Percentiles rank a stretch among this genome's conserved stretches.
phyloP scores from a whole-genome alignment of 257 asterid genomes.

The Jasminum sambac region DNA sequence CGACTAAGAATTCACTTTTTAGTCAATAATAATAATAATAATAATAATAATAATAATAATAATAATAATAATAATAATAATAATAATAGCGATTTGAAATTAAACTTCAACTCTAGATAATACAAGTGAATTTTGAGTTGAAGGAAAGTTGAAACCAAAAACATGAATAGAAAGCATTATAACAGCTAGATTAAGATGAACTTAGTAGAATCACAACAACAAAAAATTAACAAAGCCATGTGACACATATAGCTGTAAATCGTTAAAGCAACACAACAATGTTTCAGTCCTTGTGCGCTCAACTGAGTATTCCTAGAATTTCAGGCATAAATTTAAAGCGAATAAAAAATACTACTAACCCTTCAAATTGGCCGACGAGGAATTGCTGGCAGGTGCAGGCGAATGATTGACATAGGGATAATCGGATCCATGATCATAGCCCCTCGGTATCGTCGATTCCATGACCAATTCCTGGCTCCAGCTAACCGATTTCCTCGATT shows the following conservation, averaged over 20 bases:
- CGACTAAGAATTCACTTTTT: no score
- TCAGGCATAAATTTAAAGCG: constrained; percentile 5
- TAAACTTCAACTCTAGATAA: no score
- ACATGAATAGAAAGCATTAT: neutral
- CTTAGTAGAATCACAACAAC: neutral
- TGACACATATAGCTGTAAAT: neutral
- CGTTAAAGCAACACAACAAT: neutral
- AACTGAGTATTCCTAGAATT: neutral
- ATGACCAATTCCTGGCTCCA: constrained; percentile 80
- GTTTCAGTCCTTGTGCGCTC: neutral
- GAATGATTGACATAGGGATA: constrained; percentile 68
- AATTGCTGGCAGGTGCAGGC: constrained; percentile 44
- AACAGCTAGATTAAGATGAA: neutral
- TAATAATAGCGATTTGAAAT: no score
- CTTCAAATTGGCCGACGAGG: constrained; percentile 69
- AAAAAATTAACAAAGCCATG: neutral
- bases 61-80: no score
- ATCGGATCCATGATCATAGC: constrained; percentile 48
- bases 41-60: no score
- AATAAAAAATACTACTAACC: constrained; percentile 40
- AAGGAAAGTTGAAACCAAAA: no score
- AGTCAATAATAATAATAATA: no score
- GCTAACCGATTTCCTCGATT: constrained; percentile 73
- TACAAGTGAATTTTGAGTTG: no score
- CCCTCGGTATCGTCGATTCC: constrained; percentile 58